Evolutionary conservation across 768 basidiomycete genomes (phyloP), one percentile per base, ranked within the genome.

Genomic region (Leccinellum rugosiceps): DNA sequence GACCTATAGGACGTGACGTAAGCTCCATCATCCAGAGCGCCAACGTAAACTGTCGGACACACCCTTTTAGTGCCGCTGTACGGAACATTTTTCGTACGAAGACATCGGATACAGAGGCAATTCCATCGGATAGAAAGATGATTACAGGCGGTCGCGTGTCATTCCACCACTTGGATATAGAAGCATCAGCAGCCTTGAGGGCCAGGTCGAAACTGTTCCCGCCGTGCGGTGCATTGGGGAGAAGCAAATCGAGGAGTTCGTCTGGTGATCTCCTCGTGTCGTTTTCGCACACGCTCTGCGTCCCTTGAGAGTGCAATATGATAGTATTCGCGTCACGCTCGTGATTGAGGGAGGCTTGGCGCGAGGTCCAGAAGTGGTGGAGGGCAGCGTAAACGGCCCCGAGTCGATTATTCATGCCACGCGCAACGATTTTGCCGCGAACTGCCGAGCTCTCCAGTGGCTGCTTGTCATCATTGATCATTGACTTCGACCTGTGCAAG

Each of bases 91-190:
- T 69, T 46, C 63, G 73, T 19, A 82, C 68, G 0, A 53, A 59
- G 10, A 23, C 13, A 34, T 82, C 76, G 1, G 56, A 30, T 19
- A 79, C 62, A 1, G 45, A 31, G 23, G 78, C 79, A 61, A 81
- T 75, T 0, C 83, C 83, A 57, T 84, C 83, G 2, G 83, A 84
- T 8, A 84, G 72, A 66, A 85, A 85, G 50, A 84, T 76, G 17
- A 85, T 67, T 6, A 83, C 75, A 0, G 83, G 82, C 2, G 74
- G 68, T 47, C 82, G 59, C 2, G 77, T 71, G 1, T 76, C 72
- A 48, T 74, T 78, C 83, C 81, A 83, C 32, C 75, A 58, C 5
- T 60, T 58, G 31, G 67, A 68, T 74, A 85, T 82, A 21, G 68
- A 58, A 0, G n/a, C 13, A 15, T 75, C 70, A 0, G 78, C 75